phyloP scores from a whole-genome alignment of 306 rosid genomes.

The Adenanthera pavonina region DNA sequence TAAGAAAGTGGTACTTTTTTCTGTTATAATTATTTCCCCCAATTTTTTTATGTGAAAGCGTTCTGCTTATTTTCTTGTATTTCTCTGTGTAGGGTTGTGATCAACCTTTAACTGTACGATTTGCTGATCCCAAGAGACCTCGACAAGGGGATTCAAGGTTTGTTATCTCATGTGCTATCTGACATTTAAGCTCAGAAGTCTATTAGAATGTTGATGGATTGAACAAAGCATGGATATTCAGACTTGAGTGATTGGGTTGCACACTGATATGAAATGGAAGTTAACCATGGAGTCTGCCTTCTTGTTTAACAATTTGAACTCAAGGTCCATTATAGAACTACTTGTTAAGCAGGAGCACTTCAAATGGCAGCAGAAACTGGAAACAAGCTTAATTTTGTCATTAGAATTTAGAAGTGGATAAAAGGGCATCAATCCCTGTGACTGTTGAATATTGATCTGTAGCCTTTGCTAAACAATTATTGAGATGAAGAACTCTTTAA shows the following conservation, averaged over 20 bases:
- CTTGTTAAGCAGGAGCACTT: neutral
- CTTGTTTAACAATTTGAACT: neutral
- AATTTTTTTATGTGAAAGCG: constrained; percentile 13
- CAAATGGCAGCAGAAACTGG: neutral
- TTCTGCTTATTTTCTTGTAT: constrained; percentile 37
- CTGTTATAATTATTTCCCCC: neutral
- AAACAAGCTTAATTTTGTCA: neutral
- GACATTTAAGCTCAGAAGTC: constrained; percentile 12
- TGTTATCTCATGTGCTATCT: constrained; percentile 15
- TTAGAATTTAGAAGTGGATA: constrained; percentile 14
- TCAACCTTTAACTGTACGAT: constrained; percentile 90
- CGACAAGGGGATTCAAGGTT: constrained; percentile 96
- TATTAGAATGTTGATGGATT: constrained; percentile 11
- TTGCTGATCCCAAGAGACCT: constrained; percentile 99
- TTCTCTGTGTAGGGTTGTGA: constrained; percentile 74
- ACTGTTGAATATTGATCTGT: neutral
- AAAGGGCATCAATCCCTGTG: constrained; percentile 9
- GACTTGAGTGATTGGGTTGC: constrained; percentile 35
- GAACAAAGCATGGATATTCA: constrained; percentile 4
- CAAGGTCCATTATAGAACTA: neutral
- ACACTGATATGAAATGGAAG: constrained; percentile 24
- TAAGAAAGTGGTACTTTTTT: constrained; percentile 40
- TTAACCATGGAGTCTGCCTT: neutral
- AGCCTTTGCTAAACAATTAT: neutral
- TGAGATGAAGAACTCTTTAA: neutral